Conservation (phyloP, 129 eudicot species). For the Flaveria sonorensis region DNA sequence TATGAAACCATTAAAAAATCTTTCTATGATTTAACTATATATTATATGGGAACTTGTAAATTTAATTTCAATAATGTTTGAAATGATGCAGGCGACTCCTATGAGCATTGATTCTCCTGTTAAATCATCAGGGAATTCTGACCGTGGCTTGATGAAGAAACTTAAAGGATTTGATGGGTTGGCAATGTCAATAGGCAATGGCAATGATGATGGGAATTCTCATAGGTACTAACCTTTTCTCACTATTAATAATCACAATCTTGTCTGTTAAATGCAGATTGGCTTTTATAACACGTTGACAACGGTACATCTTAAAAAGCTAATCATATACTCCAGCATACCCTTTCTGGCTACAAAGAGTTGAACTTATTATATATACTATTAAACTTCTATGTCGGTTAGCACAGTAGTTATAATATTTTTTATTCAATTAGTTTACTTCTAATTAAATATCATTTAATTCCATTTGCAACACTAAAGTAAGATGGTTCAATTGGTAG, state of each 20-base stretch:
- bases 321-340: background rate
- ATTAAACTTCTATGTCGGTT: too few species aligned
- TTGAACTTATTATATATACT: background rate
- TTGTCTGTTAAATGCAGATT: background rate
- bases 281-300: background rate
- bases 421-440: too few species aligned
- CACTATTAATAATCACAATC: background rate
- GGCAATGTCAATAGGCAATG: slow-evolving; percentile 87
- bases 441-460: too few species aligned
- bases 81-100: slow-evolving; percentile 57
- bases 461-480: too few species aligned
- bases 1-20: slow-evolving; percentile 1
- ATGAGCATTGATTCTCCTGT: slow-evolving; percentile 76
- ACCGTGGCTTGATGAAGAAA: slow-evolving; percentile 70
- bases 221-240: slow-evolving; percentile 55
- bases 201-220: slow-evolving; percentile 51
- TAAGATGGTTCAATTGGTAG: too few species aligned
- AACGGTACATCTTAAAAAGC: background rate
- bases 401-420: too few species aligned
- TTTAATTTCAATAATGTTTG: slow-evolving; percentile 5
- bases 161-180: slow-evolving; percentile 87
- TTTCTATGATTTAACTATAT: background rate
- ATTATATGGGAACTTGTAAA: background rate
- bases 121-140: slow-evolving; percentile 75
- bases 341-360: background rate